Base-by-base conservation (phyloP, 208 protist genomes). In the Leishmania martiniquensis region DNA sequence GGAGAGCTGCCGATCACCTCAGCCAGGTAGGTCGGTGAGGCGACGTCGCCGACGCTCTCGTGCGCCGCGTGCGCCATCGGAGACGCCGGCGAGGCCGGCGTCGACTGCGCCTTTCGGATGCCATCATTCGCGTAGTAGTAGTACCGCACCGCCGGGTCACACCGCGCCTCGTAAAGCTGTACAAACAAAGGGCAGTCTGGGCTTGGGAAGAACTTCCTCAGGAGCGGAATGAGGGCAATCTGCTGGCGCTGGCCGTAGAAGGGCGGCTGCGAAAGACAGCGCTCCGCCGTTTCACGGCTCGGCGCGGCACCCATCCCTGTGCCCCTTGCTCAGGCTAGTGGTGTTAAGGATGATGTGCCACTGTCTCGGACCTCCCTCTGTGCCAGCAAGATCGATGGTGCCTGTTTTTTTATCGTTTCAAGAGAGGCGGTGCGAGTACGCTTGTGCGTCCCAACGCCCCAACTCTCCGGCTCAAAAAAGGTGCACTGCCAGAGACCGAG, bases 111-210 rank as follows among this genome's bases (percentile, higher is more conserved):
- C 42, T 67, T 17, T n/a, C 25, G 20, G 17, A 62, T 42, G 9
- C 55, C 69, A 15, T 88, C 74, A 29, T 82, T 49, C 10, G 79
- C 51, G 32, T 88, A 85, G 67, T 85, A 78, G 81, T 94, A 91
- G 80, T 94, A 94, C 13, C 88, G 88, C 74, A 94, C 90, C 39
- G 85, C 88, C 9, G 90, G 83, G 65, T 92, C 88, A 60, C 74
- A 79, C 15, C 86, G 88, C 10, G 86, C 83, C 34, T 85, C 75
- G 77, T 87, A 92, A 10, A 95, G 72, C 81, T 93, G 91, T 55
- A 75, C 73, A 62, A 95, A 91, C 4, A 92, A 80, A 13, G 79
- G 71, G 74, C 80, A 91, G 68, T 93, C 79, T 0, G 86, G 54
- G 25, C 77, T 84, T 0, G 89, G 89, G 55, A 95, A 95, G 63